phyloP scores from a whole-genome alignment of 2,329 filamentous ascomycete species.

The Botrytis paeoniae region DNA sequence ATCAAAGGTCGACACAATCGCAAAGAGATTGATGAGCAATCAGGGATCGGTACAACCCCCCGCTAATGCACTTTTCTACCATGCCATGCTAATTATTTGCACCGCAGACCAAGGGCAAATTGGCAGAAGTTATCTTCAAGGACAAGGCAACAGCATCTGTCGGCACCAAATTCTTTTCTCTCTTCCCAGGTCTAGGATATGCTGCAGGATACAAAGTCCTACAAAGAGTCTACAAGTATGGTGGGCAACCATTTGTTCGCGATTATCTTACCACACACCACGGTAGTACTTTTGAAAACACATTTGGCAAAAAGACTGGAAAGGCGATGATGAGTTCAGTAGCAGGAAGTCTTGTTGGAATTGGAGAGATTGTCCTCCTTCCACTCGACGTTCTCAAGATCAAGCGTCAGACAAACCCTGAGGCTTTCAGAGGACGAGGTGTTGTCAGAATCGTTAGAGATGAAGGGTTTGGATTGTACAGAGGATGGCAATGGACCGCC shows the following conservation, averaged over 20 bases:
- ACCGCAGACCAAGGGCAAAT: conserved; percentile 46
- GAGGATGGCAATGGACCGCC: conserved; percentile 96
- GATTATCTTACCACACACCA: conserved; percentile 83
- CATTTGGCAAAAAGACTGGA: conserved; percentile 94
- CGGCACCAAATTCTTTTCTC: conserved; percentile 81
- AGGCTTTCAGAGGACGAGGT: conserved; percentile 92
- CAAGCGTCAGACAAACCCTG: conserved; percentile 98
- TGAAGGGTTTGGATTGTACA: conserved; percentile 92
- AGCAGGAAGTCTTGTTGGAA: conserved; percentile 91
- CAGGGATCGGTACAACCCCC: conserved; percentile 61
- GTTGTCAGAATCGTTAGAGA: conserved; percentile 86
- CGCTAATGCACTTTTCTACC: not conserved
- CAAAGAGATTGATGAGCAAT: conserved; percentile 99
- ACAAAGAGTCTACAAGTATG: conserved; percentile 98
- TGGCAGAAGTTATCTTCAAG: conserved; percentile 93
- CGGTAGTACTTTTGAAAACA: conserved; percentile 76
- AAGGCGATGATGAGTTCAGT: conserved; percentile 98
- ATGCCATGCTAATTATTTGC: conserved; percentile 29
- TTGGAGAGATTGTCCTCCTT: conserved; percentile 93
- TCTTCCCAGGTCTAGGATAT: conserved; percentile 96
- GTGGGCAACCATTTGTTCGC: conserved; percentile 90
- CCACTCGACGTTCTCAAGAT: conserved; percentile 98
- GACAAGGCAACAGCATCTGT: conserved; percentile 72
- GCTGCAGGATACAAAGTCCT: conserved; percentile 97
- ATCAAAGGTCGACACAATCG: conserved; percentile 87